Percentiles rank a stretch among this genome's conserved stretches.
Conservation (phyloP, 1,139 yeast species). For the Geotrichum carabidarum region DNA sequence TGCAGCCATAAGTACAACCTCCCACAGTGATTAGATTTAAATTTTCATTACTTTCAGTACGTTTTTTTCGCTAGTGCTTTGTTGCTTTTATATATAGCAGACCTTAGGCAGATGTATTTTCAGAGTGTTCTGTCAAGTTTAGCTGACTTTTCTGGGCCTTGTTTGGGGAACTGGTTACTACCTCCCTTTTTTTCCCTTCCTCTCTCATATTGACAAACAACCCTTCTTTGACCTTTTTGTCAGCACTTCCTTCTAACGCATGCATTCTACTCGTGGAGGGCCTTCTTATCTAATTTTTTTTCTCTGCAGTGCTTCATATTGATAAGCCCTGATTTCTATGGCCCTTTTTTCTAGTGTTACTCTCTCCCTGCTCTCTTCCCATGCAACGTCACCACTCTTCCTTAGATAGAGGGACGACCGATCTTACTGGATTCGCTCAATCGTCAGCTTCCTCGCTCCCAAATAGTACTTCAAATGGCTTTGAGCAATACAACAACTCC, state of each 20-base stretch:
- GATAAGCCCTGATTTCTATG: slow-evolving; percentile 1
- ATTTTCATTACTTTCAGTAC: too few relatives aligned
- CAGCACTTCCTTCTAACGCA: too few relatives aligned
- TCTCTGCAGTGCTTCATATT: not conserved
- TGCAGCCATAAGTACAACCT: too few relatives aligned
- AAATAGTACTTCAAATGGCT: not conserved
- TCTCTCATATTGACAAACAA: not conserved
- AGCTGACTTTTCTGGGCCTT: not conserved
- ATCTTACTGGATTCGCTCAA: slow-evolving; percentile 2
- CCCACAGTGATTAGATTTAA: too few relatives aligned
- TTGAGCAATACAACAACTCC: not conserved
- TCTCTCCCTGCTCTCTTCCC: not conserved
- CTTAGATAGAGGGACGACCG: slow-evolving; percentile 6
- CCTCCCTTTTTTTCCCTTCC: not conserved
- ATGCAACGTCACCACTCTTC: slow-evolving; percentile 15
- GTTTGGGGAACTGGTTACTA: not conserved
- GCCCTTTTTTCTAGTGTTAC: not conserved
- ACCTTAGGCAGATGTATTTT: too few relatives aligned
- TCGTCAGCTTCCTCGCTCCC: not conserved
- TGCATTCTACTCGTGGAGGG: not conserved
- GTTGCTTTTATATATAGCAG: too few relatives aligned
- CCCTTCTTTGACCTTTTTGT: not conserved
- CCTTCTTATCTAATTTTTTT: not conserved
- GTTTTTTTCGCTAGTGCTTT: too few relatives aligned
- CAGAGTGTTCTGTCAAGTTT: too few relatives aligned